Evolutionary conservation across 2,329 filamentous ascomycete species (phyloP).

Genomic region (Colletotrichum theobromicola): DNA sequence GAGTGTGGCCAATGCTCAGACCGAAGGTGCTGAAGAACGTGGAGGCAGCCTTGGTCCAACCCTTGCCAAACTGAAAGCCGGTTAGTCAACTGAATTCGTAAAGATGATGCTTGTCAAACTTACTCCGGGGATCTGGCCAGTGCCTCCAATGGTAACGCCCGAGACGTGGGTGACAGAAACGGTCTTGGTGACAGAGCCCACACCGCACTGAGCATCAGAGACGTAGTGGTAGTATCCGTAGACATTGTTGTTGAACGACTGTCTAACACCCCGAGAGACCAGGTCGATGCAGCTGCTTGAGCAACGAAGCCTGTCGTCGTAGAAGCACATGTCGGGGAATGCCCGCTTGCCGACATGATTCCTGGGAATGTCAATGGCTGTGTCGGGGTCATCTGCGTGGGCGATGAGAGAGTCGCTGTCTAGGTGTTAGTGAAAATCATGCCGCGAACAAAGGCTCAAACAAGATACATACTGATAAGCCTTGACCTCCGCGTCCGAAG

Average conservation of each 20-base stretch:
- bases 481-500: not conserved
- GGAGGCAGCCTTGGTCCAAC: not conserved
- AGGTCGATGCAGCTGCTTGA: not conserved
- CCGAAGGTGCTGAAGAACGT: not conserved
- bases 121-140: not conserved
- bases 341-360: not conserved
- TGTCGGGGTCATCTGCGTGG: not conserved
- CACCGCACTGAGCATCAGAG: not conserved
- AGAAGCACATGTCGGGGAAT: not conserved
- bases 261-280: not conserved
- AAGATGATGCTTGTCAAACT: not conserved
- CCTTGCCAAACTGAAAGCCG: not conserved
- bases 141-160: not conserved
- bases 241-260: not conserved
- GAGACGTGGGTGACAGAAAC: not conserved
- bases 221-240: not conserved
- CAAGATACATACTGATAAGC: not conserved
- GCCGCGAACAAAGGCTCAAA: too few species aligned
- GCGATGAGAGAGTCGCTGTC: not conserved
- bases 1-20: not conserved
- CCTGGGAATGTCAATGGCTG: not conserved
- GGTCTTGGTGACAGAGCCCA: not conserved
- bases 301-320: not conserved
- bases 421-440: not conserved
- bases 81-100: not conserved